Evolutionary conservation across 225 moss, liverwort and hornwort genomes (phyloP).

Genomic region (Asterella californica): DNA sequence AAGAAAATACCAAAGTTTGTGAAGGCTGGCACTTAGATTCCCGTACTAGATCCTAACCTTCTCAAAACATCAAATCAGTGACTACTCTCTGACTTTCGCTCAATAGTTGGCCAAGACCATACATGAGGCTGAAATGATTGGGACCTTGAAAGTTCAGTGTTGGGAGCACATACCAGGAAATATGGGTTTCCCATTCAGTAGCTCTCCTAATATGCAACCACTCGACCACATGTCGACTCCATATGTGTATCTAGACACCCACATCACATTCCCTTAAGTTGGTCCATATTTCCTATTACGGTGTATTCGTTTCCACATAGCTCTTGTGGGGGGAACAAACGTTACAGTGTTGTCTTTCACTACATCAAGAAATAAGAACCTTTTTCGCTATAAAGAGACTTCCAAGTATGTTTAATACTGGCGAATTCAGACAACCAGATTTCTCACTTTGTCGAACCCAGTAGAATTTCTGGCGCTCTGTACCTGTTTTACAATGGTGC

Average conservation of each 20-base stretch:
- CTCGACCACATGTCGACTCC: conserved; percentile 99
- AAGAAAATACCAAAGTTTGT: not conserved
- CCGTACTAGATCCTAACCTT: not conserved
- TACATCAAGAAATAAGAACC: not conserved
- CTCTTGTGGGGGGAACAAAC: not conserved
- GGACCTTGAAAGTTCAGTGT: too few species aligned
- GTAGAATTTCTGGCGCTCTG: conserved; percentile 89
- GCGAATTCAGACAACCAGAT: not conserved
- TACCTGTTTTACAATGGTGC: conserved; percentile 51
- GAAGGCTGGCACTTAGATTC: not conserved
- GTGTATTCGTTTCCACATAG: not conserved
- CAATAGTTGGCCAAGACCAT: too few species aligned
- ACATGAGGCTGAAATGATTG: too few species aligned
- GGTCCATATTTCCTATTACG: not conserved
- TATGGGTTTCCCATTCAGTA: conserved; percentile 76
- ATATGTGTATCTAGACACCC: conserved; percentile 66
- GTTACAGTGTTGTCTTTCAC: not conserved
- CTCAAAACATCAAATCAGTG: not conserved
- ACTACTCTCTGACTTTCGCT: not conserved
- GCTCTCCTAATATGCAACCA: conserved; percentile 93
- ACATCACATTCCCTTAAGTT: not conserved
- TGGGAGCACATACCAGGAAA: conserved; percentile 60
- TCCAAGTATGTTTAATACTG: not conserved
- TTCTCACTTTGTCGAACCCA: conserved; percentile 81
- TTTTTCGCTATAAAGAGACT: not conserved